Conservation (phyloP, 2,329 filamentous ascomycete species). For the Coleophoma eucalyptorum region DNA sequence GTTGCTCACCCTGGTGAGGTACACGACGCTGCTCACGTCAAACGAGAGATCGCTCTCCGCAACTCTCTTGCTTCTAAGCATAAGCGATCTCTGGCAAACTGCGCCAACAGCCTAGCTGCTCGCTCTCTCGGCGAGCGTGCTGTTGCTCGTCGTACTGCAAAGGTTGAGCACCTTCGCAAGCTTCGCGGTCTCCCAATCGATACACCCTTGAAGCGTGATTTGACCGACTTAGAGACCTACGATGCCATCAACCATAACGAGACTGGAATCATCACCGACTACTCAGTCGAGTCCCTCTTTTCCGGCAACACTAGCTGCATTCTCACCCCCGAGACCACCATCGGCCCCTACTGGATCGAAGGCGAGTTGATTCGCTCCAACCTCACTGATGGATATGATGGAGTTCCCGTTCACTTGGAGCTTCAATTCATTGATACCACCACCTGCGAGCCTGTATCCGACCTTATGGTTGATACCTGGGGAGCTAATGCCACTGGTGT, state of each 20-base stretch:
- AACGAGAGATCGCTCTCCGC: constrained; percentile 15
- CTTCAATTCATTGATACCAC: constrained; percentile 35
- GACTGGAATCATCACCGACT: constrained; percentile 28
- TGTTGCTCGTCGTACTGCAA: constrained; percentile 28
- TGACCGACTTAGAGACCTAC: constrained; percentile 15
- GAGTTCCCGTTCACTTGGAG: constrained; percentile 32
- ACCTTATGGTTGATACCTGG: constrained; percentile 35
- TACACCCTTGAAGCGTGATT: constrained; percentile 10
- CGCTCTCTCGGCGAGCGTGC: constrained; percentile 30
- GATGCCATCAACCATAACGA: constrained; percentile 16
- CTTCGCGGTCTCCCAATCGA: constrained; percentile 20
- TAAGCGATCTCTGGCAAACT: constrained; percentile 27
- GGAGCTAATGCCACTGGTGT: constrained; percentile 35
- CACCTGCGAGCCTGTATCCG: constrained; percentile 33
- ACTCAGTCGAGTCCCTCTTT: constrained; percentile 23
- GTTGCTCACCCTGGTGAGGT: constrained; percentile 17
- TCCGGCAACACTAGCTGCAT: constrained; percentile 33
- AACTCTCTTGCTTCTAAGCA: constrained; percentile 14
- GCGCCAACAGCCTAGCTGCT: constrained; percentile 29
- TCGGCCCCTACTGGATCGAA: constrained; percentile 48
- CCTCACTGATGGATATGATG: constrained; percentile 29
- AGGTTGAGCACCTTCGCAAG: constrained; percentile 27
- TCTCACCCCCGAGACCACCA: constrained; percentile 45
- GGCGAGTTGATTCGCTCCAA: constrained; percentile 34
- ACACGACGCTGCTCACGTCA: constrained; percentile 12